A percentile compares a stretch with the other conserved stretches of the same genome.
phyloP scores from a whole-genome alignment of 1,284 basidiomycete species.

The Sporisorium exsertum region DNA sequence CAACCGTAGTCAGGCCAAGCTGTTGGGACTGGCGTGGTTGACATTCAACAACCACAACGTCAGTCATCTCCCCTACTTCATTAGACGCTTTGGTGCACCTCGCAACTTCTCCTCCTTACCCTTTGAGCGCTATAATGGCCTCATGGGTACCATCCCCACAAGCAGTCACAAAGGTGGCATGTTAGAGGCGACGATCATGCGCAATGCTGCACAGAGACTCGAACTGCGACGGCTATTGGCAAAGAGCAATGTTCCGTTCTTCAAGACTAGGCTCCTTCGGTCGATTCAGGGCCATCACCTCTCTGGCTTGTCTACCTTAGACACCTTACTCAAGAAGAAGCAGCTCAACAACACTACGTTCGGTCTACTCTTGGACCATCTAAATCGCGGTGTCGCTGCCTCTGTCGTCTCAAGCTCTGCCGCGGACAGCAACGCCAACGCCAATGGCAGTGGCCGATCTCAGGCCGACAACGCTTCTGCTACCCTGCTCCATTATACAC shows the following conservation, averaged over 20 bases:
- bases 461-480: no score
- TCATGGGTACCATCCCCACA: background rate
- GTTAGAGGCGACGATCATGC: slow-evolving; percentile 3
- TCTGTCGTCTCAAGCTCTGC: no score
- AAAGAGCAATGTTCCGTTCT: background rate
- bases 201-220: background rate
- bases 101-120: slow-evolving; percentile 2
- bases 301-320: no score
- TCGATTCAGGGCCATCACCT: background rate
- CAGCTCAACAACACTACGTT: no score
- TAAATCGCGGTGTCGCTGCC: no score
- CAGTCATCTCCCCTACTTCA: slow-evolving; percentile 5
- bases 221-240: background rate
- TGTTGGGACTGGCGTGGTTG: slow-evolving; percentile 12
- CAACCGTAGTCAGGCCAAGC: slow-evolving; percentile 2
- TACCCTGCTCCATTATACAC: no score
- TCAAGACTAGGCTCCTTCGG: background rate
- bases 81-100: slow-evolving; percentile 2
- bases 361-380: no score
- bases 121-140: slow-evolving; percentile 9
- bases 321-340: no score
- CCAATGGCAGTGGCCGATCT: no score
- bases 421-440: no score
- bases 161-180: background rate
- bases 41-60: slow-evolving; percentile 12